Evolutionary conservation across 768 basidiomycete species (phyloP), one percentile per base, ranked within the genome.

Genomic region (Lyophyllum atratum): DNA sequence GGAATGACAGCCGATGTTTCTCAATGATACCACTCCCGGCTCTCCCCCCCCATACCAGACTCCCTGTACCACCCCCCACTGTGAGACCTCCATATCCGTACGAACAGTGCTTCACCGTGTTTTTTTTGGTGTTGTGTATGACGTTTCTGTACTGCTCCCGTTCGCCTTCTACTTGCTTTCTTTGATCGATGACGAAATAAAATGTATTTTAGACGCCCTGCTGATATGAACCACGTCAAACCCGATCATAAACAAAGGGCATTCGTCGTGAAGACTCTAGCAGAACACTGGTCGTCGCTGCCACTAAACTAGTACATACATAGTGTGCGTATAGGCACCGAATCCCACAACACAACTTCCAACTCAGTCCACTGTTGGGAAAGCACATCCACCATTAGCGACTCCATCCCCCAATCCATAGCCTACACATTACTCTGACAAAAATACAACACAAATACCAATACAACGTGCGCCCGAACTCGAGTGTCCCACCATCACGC

Each of bases 151-250:
- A 3, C 34, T 12, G 24, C 17, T 24, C 22, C 26, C 17, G 24
- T 42, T 42, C 37, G 15, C 33, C 15, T 29, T 42, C 12, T n/a
- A 10, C 17, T 50, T 21, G 10, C 37, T 24, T 46, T 26, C 45
- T 26, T 28, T 26, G 45, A 46, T 37, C 25, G 28, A 14, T 46
- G 14, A 52, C 39, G 19, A 52, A 40, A 43, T 43, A 26, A 34
- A 39, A 50, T 50, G 49, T 52, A 52, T 31, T 42, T 25, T 52
- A 52, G 51, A 43, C 29, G 34, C 34, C 17, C 14, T 37, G 34
- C 34, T 37, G 34, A 37, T 37, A 12, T 37, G n/a, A n/a, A n/a
- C n/a, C n/a, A n/a, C n/a, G n/a, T n/a, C n/a, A n/a, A n/a, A n/a
- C n/a, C n/a, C n/a, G n/a, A n/a, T n/a, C n/a, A n/a, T n/a, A n/a